Evolutionary conservation across 2,329 filamentous ascomycete genomes (phyloP).

Genomic region (Rasamsonia emersonii): DNA sequence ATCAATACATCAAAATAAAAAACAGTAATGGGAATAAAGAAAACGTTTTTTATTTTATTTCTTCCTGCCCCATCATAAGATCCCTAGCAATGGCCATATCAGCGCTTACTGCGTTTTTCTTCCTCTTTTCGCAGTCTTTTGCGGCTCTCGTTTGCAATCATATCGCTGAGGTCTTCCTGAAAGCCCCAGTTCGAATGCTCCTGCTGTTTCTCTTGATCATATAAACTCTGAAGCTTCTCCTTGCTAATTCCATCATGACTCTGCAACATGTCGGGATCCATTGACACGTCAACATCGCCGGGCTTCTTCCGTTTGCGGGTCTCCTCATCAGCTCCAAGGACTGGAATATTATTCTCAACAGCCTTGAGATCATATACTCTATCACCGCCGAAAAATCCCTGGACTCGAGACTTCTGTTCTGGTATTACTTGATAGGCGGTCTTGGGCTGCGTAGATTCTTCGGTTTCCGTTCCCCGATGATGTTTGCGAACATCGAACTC

Average conservation of each 20-base stretch:
- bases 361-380: conserved; percentile 79
- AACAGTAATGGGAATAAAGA: too few relatives aligned
- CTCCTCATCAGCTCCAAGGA: conserved; percentile 74
- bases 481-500: conserved; percentile 90
- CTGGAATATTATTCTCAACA: conserved; percentile 51
- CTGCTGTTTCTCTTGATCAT: conserved; percentile 61
- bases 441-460: conserved; percentile 65
- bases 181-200: conserved; percentile 65
- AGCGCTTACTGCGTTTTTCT: conserved; percentile 59
- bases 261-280: conserved; percentile 75
- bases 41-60: too few relatives aligned
- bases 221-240: conserved; percentile 71
- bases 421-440: conserved; percentile 84
- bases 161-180: conserved; percentile 86
- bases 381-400: conserved; percentile 95
- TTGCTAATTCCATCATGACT: conserved; percentile 71
- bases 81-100: conserved; percentile 7
- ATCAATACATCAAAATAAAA: too few relatives aligned
- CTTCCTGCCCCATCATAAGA: too few relatives aligned
- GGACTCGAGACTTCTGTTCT: conserved; percentile 73
- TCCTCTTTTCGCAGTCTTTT: conserved; percentile 86
- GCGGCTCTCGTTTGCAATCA: conserved; percentile 88
- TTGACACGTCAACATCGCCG: conserved; percentile 85
- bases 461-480: conserved; percentile 76
- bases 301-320: conserved; percentile 85